Evolutionary conservation across 495 filamentous ascomycete genomes (phyloP).

Genomic region (Daldinia decipiens): DNA sequence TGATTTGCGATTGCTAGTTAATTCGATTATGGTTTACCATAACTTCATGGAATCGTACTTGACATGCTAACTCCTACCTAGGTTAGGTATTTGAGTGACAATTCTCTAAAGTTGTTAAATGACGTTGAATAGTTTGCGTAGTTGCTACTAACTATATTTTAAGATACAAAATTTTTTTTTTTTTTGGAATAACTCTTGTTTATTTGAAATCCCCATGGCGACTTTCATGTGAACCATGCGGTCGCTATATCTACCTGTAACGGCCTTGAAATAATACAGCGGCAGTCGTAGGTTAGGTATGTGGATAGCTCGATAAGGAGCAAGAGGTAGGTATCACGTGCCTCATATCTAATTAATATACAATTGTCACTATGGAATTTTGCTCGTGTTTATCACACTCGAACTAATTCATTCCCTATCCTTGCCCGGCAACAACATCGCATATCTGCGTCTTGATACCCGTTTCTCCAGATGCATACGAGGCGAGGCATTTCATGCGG

Average conservation of each 20-base stretch:
- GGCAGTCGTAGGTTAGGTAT: too few species aligned
- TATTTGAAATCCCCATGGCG: too few species aligned
- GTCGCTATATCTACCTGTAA: too few species aligned
- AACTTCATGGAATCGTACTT: constrained; percentile 3
- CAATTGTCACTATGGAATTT: not conserved
- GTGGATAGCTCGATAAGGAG: not conserved
- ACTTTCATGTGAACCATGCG: not conserved
- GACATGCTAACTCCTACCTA: not conserved
- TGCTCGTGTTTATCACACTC: not conserved
- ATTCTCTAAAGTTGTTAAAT: not conserved
- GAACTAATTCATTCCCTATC: not conserved
- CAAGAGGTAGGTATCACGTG: not conserved
- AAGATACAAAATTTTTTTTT: too few species aligned
- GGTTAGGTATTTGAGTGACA: not conserved
- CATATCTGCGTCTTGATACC: not conserved
- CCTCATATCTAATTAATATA: not conserved
- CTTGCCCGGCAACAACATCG: not conserved
- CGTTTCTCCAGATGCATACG: not conserved
- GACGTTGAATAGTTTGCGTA: too few species aligned
- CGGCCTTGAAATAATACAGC: too few species aligned
- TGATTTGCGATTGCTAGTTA: constrained; percentile 16
- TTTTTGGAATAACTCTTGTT: too few species aligned
- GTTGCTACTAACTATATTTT: too few species aligned
- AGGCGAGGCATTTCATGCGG: not conserved
- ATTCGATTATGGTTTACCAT: constrained; percentile 8